Base-by-base conservation (phyloP, 768 basidiomycete species). In the Phanerochaete sordida region DNA sequence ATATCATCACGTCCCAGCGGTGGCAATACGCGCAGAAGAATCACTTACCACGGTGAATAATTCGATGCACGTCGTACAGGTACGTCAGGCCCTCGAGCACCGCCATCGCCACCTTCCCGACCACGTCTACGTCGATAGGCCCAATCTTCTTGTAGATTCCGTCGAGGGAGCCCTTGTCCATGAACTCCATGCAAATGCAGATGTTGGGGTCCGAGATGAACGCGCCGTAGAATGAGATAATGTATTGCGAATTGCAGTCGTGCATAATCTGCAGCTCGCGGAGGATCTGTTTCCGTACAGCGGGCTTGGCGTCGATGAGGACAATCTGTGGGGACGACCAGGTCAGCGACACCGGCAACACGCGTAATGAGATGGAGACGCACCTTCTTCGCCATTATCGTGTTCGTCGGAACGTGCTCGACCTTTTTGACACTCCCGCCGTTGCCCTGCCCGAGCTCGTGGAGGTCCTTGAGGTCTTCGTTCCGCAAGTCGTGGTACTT, bases 261-360 rank as follows among this genome's bases (percentile, higher is more conserved):
- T 98, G 93, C 96, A 98, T 96, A 79, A 99, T 98, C 68, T 98
- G 96, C 65, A 99, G 79, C 72, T 99, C 97, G 54, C 97, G 88
- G 37, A 98, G 80, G 68, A 99, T 98, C 77, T 99, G 97, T 72
- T 98, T 99, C 63, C 95, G 83, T 31, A 98, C 93, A 1, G 93
- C 84, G 11, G 95, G 96, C 72, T 98, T 98, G 30, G 94, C 95
- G 75, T 96, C 94, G 73, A 97, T 96, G 62, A 95, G 85, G 28
- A 97, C 93, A 71, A 95, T 93, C 95, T 96, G 27, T 45, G 43
- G 56, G n/a, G 11, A 39, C 49, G 57, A 19, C 33, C 11, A 12
- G 28, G 47, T 27, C 45, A 47, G 12, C 43, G 59, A 45, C 47
- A 16, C 4, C 52, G 61, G 23, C 59, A 31, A 30, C 9, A 44